phyloP scores from a whole-genome alignment of 176 grass and related monocot species.

The Poa pratensis region DNA sequence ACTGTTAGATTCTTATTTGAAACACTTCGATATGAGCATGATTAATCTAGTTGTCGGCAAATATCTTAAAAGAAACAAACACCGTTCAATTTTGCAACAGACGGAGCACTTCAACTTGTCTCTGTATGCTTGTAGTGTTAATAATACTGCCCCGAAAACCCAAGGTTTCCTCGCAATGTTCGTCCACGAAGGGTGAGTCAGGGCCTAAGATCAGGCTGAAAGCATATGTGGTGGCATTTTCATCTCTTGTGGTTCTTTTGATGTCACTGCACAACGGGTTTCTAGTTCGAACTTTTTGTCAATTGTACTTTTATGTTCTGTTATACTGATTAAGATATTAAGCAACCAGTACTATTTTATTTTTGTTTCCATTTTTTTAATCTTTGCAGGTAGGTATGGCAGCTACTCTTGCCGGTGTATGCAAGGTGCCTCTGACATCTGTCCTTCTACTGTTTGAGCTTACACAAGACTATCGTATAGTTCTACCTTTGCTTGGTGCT shows the following conservation, averaged over 20 bases:
- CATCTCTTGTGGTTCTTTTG: not conserved
- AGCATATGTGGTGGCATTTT: not conserved
- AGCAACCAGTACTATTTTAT: conserved; percentile 28
- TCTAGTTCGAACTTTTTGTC: not conserved
- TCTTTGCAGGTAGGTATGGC: conserved; percentile 90
- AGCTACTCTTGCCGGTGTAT: conserved; percentile 90
- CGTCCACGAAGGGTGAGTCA: too few species aligned
- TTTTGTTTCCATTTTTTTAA: conserved; percentile 35
- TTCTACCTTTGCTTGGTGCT: conserved; percentile 92
- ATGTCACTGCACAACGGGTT: not conserved
- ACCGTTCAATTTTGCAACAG: not conserved
- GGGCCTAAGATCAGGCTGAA: too few species aligned
- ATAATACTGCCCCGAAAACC: too few species aligned
- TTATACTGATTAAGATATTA: conserved; percentile 19
- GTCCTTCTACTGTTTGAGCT: conserved; percentile 96
- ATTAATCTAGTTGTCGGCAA: not conserved
- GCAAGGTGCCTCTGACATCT: conserved; percentile 90
- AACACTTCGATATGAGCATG: not conserved
- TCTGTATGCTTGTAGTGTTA: not conserved
- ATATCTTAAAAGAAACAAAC: not conserved
- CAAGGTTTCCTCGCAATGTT: too few species aligned
- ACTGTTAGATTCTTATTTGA: not conserved
- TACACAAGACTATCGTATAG: conserved; percentile 93
- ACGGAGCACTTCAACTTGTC: not conserved
- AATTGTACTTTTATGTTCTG: not conserved